phyloP scores from a whole-genome alignment of 2,329 filamentous ascomycete genomes.

The Bisporella sp. region DNA sequence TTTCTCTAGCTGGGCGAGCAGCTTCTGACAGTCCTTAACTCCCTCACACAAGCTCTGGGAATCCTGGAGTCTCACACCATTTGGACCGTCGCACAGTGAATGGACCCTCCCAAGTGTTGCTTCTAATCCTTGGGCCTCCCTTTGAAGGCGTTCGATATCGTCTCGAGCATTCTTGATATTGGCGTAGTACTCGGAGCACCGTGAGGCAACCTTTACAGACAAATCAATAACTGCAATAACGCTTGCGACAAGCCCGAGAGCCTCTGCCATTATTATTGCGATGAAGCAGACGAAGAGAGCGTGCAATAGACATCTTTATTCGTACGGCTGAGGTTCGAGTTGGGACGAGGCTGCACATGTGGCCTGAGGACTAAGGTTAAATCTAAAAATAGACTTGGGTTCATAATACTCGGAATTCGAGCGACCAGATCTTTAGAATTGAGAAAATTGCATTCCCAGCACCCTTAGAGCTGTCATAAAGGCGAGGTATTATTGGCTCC shows the following conservation, averaged over 20 bases:
- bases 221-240: slow-evolving; percentile 33
- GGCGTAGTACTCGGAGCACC: slow-evolving; percentile 31
- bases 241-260: slow-evolving; percentile 28
- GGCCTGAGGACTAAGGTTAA: not conserved
- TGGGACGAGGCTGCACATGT: slow-evolving; percentile 2
- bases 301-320: slow-evolving; percentile 17
- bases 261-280: slow-evolving; percentile 8
- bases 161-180: slow-evolving; percentile 26
- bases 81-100: slow-evolving; percentile 22
- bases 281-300: slow-evolving; percentile 9
- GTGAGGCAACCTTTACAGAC: slow-evolving; percentile 28
- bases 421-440: not conserved
- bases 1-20: slow-evolving; percentile 19
- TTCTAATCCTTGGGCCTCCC: slow-evolving; percentile 22
- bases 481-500: not conserved
- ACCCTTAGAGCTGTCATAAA: not conserved
- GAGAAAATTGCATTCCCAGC: not conserved
- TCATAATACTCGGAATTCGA: not conserved
- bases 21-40: slow-evolving; percentile 11
- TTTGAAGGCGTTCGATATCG: slow-evolving; percentile 28
- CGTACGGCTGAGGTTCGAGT: slow-evolving; percentile 4
- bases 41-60: slow-evolving; percentile 18
- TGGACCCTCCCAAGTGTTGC: slow-evolving; percentile 20
- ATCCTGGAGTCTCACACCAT: slow-evolving; percentile 21
- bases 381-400: not conserved